These are phyloP conservation scores for Fragosphaeria purpurea DNA, from an alignment of 2,329 filamentous ascomycete species.

Conservation along the genomic window DNA sequence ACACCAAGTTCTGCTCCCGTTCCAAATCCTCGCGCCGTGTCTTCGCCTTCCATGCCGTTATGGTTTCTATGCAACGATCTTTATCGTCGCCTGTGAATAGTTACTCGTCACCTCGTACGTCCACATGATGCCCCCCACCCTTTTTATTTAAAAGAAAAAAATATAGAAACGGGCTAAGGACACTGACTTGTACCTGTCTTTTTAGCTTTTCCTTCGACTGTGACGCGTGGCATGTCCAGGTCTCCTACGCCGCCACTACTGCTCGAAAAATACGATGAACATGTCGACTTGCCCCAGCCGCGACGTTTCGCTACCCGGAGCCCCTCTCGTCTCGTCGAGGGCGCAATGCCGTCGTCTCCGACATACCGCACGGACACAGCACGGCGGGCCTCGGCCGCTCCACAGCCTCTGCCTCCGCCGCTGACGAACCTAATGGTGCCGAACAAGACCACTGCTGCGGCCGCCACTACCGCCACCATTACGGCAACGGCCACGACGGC, in stretches of 20 bases:
- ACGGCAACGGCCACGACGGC: conserved; percentile 16
- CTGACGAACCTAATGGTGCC: conserved; percentile 9
- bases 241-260: conserved; percentile 36
- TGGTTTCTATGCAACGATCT: conserved; percentile 54
- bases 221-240: conserved; percentile 41
- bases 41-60: conserved; percentile 22
- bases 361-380: conserved; percentile 36
- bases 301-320: conserved; percentile 45
- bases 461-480: conserved; percentile 10
- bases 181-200: neutral
- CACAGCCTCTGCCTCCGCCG: conserved; percentile 16
- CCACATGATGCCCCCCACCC: neutral
- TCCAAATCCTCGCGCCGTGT: too few species aligned
- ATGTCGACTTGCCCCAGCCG: conserved; percentile 38
- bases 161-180: too few species aligned
- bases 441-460: conserved; percentile 7
- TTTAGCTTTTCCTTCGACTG: conserved; percentile 41
- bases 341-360: conserved; percentile 29
- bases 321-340: conserved; percentile 39
- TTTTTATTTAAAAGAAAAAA: too few species aligned
- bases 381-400: conserved; percentile 28
- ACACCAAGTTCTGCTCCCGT: too few species aligned
- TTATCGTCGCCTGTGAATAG: conserved; percentile 52
- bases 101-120: conserved; percentile 30
- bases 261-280: conserved; percentile 34